Conservation (phyloP, 441 rosid genomes). For the Adansonia gregorii region DNA sequence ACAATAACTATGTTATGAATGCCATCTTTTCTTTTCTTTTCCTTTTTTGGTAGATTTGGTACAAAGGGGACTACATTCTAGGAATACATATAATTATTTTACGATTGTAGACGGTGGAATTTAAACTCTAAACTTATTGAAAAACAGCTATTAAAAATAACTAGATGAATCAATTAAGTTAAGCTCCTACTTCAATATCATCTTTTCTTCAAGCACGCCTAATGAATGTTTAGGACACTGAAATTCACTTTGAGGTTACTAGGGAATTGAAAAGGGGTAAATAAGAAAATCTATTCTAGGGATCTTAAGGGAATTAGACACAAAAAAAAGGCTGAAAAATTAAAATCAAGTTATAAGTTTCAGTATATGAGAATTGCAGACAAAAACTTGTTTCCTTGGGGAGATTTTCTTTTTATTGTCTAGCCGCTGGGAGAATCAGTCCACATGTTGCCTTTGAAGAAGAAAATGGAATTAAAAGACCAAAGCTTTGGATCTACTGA, state of each 20-base stretch:
- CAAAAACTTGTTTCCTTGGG: slow-evolving; percentile 41
- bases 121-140: too few relatives aligned
- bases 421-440: slow-evolving; percentile 46
- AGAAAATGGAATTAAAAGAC: slow-evolving; percentile 26
- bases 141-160: too few relatives aligned
- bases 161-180: too few relatives aligned
- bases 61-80: too few relatives aligned
- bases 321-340: background rate
- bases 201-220: background rate
- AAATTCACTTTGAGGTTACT: background rate
- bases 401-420: background rate
- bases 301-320: slow-evolving; percentile 25
- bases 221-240: background rate
- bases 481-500: slow-evolving; percentile 61
- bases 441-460: slow-evolving; percentile 53
- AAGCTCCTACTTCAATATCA: too few relatives aligned
- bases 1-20: background rate
- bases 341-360: background rate
- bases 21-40: background rate
- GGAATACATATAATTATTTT: too few relatives aligned
- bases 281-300: slow-evolving; percentile 29
- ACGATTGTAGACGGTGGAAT: too few relatives aligned
- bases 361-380: slow-evolving; percentile 34
- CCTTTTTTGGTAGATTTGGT: too few relatives aligned
- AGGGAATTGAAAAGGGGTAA: background rate